Conservation (phyloP, 1,139 yeast genomes). For the Spencermartinsiella ligniputridi region DNA sequence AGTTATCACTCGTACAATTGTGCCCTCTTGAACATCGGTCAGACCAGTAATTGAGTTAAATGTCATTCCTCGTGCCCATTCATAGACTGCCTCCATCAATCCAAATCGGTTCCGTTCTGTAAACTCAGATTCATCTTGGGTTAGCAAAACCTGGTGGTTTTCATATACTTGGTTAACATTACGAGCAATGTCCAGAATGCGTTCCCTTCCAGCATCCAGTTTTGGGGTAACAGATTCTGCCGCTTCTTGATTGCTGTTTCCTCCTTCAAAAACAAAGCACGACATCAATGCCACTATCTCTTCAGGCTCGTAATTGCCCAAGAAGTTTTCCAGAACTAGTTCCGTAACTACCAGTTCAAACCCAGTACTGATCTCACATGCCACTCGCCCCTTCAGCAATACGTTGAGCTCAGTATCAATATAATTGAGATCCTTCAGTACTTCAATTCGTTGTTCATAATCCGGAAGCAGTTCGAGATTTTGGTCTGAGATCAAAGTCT, state of each 20-base stretch:
- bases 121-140: conserved; percentile 83
- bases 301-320: conserved; percentile 91
- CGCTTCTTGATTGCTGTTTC: conserved; percentile 52
- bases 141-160: conserved; percentile 65
- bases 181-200: conserved; percentile 66
- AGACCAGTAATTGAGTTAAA: conserved; percentile 87
- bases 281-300: conserved; percentile 92
- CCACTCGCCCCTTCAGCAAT: conserved; percentile 78
- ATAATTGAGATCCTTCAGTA: conserved; percentile 67
- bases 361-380: conserved; percentile 84
- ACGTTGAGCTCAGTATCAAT: conserved; percentile 76
- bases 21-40: conserved; percentile 91
- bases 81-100: conserved; percentile 87
- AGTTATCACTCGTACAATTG: conserved; percentile 94
- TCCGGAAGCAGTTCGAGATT: conserved; percentile 89
- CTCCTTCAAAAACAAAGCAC: conserved; percentile 93
- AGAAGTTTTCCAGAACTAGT: conserved; percentile 79
- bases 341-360: conserved; percentile 90
- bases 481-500: conserved; percentile 71
- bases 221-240: conserved; percentile 72
- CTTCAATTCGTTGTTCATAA: conserved; percentile 81
- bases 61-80: conserved; percentile 95
- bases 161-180: conserved; percentile 59
- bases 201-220: conserved; percentile 68
- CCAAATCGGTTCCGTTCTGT: conserved; percentile 82